Evolutionary conservation across 2,329 filamentous ascomycete species (phyloP).

Genomic region (Sclerotinia sclerotiorum): DNA sequence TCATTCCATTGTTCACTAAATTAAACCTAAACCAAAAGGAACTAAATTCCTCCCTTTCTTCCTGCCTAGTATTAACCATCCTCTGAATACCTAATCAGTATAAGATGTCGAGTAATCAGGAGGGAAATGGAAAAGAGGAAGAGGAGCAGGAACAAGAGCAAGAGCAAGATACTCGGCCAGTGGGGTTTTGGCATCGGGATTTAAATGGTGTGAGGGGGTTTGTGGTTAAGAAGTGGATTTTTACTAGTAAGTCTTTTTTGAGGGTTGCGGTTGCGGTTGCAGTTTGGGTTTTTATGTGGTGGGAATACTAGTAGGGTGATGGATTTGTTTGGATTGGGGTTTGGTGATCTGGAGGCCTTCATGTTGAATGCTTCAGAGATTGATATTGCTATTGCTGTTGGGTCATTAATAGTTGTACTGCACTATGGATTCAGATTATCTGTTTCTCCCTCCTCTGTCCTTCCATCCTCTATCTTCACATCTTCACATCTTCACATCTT

Average conservation of each 20-base stretch:
- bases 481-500: background rate
- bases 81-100: background rate
- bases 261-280: too few species aligned
- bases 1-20: too few species aligned
- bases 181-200: slow-evolving; percentile 33
- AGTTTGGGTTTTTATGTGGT: too few species aligned
- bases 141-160: slow-evolving; percentile 25
- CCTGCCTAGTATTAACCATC: too few species aligned
- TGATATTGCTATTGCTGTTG: background rate
- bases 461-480: too few species aligned
- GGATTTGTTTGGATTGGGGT: background rate
- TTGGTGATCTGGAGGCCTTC: background rate
- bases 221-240: slow-evolving; percentile 31
- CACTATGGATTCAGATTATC: too few species aligned
- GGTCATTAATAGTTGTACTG: background rate
- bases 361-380: background rate
- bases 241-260: slow-evolving; percentile 44
- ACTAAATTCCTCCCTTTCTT: too few species aligned
- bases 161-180: slow-evolving; percentile 20
- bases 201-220: slow-evolving; percentile 26
- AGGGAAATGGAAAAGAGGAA: background rate
- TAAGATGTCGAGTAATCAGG: background rate
- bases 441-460: background rate
- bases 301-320: background rate
- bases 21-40: too few species aligned